Conservation (phyloP, 192 early-diverging fungal species). For the Spizellomyces sp. region DNA sequence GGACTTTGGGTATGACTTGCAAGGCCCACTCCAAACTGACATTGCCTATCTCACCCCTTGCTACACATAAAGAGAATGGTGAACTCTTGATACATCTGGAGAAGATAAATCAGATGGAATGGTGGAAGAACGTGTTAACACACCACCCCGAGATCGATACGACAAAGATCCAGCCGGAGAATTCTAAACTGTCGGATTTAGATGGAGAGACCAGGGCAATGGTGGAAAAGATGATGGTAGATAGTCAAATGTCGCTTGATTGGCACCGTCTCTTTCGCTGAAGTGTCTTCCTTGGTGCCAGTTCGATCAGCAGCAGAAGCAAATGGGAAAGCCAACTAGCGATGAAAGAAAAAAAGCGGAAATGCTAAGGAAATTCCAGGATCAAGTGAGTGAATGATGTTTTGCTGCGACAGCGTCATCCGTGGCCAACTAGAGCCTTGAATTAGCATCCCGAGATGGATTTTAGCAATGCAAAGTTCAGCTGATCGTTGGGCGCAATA, state of each 20-base stretch:
- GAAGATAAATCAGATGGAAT: constrained; percentile 78
- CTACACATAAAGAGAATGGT: constrained; percentile 50
- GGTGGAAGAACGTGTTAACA: constrained; percentile 86
- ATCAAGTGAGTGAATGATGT: constrained; percentile 19
- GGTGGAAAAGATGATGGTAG: constrained; percentile 97
- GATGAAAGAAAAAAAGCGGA: constrained; percentile 79
- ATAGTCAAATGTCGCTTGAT: background rate
- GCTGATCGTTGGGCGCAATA: background rate
- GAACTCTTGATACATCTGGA: constrained; percentile 80
- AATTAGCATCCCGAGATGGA: constrained; percentile 50
- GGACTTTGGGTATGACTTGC: constrained; percentile 64
- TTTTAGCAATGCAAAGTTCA: constrained; percentile 47
- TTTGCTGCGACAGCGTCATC: background rate
- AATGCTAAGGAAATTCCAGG: constrained; percentile 76
- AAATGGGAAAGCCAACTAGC: constrained; percentile 72
- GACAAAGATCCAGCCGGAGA: constrained; percentile 87
- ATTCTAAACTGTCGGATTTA: constrained; percentile 81
- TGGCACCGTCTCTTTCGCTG: constrained; percentile 9
- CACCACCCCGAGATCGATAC: constrained; percentile 84
- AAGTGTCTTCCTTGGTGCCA: constrained; percentile 25
- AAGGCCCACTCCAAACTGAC: too few species aligned
- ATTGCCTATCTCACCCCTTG: background rate
- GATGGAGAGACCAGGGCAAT: constrained; percentile 89
- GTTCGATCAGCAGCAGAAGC: constrained; percentile 90
- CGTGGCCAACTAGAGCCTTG: background rate